Conservation (phyloP, 225 moss, liverwort and hornwort genomes). For the Neckera pumila region DNA sequence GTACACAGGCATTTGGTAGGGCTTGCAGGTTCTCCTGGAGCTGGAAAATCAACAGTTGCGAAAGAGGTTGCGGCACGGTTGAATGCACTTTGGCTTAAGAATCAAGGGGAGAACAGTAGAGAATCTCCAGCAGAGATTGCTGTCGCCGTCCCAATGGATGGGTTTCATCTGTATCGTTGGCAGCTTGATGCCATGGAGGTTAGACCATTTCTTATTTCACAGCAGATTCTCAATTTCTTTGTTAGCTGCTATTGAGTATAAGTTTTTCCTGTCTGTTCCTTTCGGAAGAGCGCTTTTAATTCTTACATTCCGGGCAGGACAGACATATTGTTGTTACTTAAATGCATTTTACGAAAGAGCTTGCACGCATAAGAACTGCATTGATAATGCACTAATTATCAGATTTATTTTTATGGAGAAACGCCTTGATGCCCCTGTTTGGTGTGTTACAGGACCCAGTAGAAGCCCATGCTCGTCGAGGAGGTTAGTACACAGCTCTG, state of each 20-base stretch:
- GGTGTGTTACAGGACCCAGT: slow-evolving; percentile 52
- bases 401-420: not conserved
- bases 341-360: not conserved
- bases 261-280: not conserved
- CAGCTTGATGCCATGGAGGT: slow-evolving; percentile 99
- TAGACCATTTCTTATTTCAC: not conserved
- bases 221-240: not conserved
- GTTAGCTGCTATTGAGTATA: not conserved
- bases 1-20: slow-evolving; percentile 69
- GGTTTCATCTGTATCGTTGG: slow-evolving; percentile 82
- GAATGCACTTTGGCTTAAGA: slow-evolving; percentile 62
- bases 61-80: slow-evolving; percentile 59
- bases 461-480: slow-evolving; percentile 95
- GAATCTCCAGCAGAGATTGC: slow-evolving; percentile 27
- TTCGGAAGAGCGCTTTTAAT: not conserved
- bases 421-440: not conserved
- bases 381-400: not conserved
- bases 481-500: slow-evolving; percentile 40
- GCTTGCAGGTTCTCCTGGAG: slow-evolving; percentile 87
- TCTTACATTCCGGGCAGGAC: not conserved
- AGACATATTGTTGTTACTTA: not conserved
- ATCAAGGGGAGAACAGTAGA: not conserved
- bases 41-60: slow-evolving; percentile 88
- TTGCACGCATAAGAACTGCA: not conserved
- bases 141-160: slow-evolving; percentile 93